Conservation (phyloP, 441 rosid species). For the Adansonia gregorii region DNA sequence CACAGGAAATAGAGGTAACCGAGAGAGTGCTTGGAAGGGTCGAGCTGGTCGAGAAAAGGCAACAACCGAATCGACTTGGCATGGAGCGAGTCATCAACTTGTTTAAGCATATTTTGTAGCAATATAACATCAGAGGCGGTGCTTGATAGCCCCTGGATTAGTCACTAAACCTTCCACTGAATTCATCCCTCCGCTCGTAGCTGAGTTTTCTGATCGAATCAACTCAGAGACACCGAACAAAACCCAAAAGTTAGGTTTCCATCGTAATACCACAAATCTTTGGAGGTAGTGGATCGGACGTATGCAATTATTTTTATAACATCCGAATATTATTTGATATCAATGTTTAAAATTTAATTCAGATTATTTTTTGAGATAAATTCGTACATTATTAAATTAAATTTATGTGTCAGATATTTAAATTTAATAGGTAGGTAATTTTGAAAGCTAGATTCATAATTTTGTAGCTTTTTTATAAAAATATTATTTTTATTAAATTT, state of each 20-base stretch:
- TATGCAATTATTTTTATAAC: too few relatives aligned
- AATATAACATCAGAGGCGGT: slow-evolving; percentile 52
- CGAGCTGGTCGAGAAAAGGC: slow-evolving; percentile 78
- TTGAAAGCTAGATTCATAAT: too few relatives aligned
- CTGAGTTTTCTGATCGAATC: slow-evolving; percentile 16
- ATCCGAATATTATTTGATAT: too few relatives aligned
- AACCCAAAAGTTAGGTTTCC: background rate
- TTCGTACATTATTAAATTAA: too few relatives aligned
- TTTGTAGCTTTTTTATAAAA: too few relatives aligned
- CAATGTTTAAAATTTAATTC: too few relatives aligned
- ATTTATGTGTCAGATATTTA: too few relatives aligned
- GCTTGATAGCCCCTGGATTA: slow-evolving; percentile 78
- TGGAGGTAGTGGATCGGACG: background rate
- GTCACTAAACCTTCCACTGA: slow-evolving; percentile 59
- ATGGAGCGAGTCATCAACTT: slow-evolving; percentile 68
- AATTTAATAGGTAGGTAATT: too few relatives aligned
- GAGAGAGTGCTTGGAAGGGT: slow-evolving; percentile 79
- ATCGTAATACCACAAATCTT: background rate
- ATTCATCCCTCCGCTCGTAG: slow-evolving; percentile 38
- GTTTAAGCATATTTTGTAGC: slow-evolving; percentile 60
- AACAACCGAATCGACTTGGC: slow-evolving; percentile 48
- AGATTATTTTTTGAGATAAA: too few relatives aligned
- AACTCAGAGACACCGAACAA: background rate
- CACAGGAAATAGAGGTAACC: slow-evolving; percentile 88
- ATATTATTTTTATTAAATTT: too few relatives aligned